These are phyloP conservation scores for Pyronema omphalodes DNA, from an alignment of 495 filamentous ascomycete species.

Conservation along the genomic window DNA sequence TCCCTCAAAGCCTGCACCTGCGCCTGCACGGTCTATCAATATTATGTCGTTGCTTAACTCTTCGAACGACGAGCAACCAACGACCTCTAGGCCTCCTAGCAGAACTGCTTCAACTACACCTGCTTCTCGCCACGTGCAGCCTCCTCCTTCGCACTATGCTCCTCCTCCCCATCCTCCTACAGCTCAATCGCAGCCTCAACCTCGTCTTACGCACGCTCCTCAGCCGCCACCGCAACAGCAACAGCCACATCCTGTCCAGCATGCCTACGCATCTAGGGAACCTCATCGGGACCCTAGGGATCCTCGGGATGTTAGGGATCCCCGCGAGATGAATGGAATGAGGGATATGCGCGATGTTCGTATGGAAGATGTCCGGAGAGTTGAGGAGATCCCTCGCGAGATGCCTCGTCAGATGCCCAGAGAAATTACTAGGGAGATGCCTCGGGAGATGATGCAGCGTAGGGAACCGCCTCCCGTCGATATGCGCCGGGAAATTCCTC, in stretches of 20 bases:
- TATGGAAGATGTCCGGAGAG: no score
- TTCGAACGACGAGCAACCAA: conserved; percentile 9
- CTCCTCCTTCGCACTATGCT: conserved; percentile 1
- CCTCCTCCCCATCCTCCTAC: not conserved
- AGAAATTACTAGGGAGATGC: no score
- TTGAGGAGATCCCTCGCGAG: no score
- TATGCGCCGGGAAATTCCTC: not conserved
- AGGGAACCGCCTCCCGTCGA: no score
- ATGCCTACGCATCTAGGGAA: conserved; percentile 2
- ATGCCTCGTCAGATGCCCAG: no score
- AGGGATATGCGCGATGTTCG: not conserved
- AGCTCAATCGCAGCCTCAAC: not conserved
- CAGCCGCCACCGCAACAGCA: conserved; percentile 2
- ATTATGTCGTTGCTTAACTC: conserved; percentile 21
- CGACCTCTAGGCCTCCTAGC: conserved; percentile 15
- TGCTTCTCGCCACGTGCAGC: conserved; percentile 7
- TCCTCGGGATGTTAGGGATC: not conserved
- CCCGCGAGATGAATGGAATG: not conserved
- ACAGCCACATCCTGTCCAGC: conserved; percentile 3
- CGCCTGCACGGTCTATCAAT: conserved; percentile 11
- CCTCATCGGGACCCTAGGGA: not conserved
- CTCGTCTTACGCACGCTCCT: not conserved
- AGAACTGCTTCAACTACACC: conserved; percentile 7
- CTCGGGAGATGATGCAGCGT: no score
- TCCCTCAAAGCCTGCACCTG: conserved; percentile 11